Conservation (phyloP, 148 eudicot genomes). For the Cornus controversa region DNA sequence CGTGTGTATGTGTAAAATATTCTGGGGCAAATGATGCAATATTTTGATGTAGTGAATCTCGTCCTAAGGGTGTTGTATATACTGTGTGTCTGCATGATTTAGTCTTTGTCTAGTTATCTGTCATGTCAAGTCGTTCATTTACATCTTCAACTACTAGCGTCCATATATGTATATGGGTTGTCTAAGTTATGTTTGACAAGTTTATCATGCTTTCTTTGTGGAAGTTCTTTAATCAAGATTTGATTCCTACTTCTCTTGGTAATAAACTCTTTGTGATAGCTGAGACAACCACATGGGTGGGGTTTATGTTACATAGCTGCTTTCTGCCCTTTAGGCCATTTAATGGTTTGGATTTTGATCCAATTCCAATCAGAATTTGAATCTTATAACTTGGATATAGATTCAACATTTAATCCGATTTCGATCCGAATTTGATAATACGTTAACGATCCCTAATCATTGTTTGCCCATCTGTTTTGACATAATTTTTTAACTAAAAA, state of each 20-base stretch:
- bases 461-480: too few species aligned
- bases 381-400: too few species aligned
- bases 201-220: neutral
- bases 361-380: too few species aligned
- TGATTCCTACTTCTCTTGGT: neutral
- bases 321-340: too few species aligned
- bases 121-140: neutral
- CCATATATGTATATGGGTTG: neutral
- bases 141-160: neutral
- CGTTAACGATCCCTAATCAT: too few species aligned
- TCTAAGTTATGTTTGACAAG: neutral
- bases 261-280: neutral
- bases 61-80: neutral
- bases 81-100: neutral
- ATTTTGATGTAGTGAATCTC: neutral
- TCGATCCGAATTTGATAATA: too few species aligned
- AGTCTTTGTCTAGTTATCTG: neutral
- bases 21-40: neutral
- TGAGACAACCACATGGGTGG: neutral
- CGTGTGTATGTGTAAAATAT: neutral
- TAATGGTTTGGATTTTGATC: too few species aligned
- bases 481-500: too few species aligned
- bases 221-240: neutral
- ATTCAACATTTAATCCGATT: too few species aligned
- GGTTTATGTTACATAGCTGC: too few species aligned